Evolutionary conservation across 2,329 filamentous ascomycete genomes (phyloP), one percentile per base, ranked within the genome.

Genomic region (Hymenoscyphus fraxineus): DNA sequence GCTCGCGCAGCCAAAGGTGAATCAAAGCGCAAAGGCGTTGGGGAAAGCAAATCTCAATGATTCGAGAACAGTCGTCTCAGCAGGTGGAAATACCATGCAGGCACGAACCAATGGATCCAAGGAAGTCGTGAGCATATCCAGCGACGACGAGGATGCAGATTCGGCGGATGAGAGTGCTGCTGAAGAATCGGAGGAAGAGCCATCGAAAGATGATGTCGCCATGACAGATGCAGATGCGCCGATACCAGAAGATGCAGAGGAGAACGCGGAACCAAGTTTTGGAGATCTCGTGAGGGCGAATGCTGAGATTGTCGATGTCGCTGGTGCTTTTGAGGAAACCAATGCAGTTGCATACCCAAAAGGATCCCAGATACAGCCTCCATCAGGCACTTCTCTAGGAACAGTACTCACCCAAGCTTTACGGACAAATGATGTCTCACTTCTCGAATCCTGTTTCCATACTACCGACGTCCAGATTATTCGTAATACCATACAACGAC

Each of bases 391-490:
- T 65, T 97, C 94, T 6, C 85, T 99, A 60, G 90, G 91, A 58
- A 97, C 92, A 5, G 92, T 97, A n/a, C 88, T 99, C 65, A 88
- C 93, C 15, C 94, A 98, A 77, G 92, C 95, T 6, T 88, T 99
- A 64, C 90, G 90, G 73, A 97, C 93, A 66, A 95, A 97, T 78
- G 95, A 99, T 79, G 84, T 85, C 67, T 88, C 90, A 68, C 88
- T 97, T 61, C 88, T 99, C 71, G 94, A 98, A 80, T 93, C 92
- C 0, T 98, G 94, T 78, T 86, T 99, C 72, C 90, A 92, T 73
- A 89, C 89, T 16, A 88, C 85, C 62, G 91, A 97, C 75, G 78
- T 88, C 57, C 80, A 83, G 68, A 93, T 89, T 67, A 89, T 99
- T 69, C 89, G 90, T 75, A 88, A 90, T 71, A 99, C 95, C 47